These are phyloP conservation scores for Puccinia coronata DNA, from an alignment of 1,284 basidiomycete species.

Conservation along the genomic window DNA sequence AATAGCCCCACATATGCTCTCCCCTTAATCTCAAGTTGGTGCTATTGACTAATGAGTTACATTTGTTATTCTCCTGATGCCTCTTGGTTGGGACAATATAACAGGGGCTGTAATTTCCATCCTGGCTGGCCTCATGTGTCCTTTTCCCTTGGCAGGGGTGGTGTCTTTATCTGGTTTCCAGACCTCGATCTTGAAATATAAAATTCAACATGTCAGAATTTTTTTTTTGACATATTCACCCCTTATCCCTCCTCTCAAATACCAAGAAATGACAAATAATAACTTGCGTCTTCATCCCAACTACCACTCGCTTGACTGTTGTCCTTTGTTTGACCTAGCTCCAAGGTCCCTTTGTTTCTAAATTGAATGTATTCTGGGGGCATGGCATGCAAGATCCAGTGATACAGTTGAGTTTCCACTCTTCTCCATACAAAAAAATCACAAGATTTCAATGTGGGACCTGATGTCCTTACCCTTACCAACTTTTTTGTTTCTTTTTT, in stretches of 20 bases:
- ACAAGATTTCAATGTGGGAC: too few relatives aligned
- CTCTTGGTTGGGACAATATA: not conserved
- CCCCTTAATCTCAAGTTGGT: not conserved
- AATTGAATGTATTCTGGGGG: constrained; percentile 38
- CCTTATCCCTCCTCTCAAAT: too few relatives aligned
- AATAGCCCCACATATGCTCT: not conserved
- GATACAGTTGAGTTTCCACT: not conserved
- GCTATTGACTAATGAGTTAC: not conserved
- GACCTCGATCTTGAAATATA: constrained; percentile 11
- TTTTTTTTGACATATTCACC: not conserved
- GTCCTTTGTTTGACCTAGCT: constrained; percentile 1
- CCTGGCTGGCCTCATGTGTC: constrained; percentile 30
- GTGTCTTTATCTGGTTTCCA: constrained; percentile 38
- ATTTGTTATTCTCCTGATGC: not conserved
- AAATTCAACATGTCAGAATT: constrained; percentile 33
- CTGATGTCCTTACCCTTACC: too few relatives aligned
- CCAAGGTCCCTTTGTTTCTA: constrained; percentile 10
- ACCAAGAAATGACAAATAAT: not conserved
- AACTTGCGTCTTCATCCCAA: not conserved
- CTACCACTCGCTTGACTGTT: too few relatives aligned
- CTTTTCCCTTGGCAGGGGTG: constrained; percentile 22
- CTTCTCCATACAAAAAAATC: not conserved
- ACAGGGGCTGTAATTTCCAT: constrained; percentile 33
- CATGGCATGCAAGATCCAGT: constrained; percentile 41
- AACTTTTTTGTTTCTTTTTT: too few relatives aligned